Base-by-base conservation (phyloP, 257 asterid genomes). In the Mentha longifolia region DNA sequence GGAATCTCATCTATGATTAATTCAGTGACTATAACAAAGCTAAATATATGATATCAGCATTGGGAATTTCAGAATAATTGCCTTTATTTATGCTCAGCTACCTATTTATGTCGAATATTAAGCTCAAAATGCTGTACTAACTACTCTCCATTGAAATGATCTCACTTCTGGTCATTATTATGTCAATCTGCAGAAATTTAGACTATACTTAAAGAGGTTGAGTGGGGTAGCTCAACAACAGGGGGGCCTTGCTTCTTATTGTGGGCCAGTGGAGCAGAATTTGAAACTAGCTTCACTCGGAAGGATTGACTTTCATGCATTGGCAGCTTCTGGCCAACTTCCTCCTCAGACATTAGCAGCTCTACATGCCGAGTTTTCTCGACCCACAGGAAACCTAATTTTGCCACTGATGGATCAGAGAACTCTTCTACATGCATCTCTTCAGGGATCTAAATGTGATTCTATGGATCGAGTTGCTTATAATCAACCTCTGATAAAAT, bases 171-270 rank as follows among this genome's bases (percentile, higher is more conserved):
- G 41, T 70, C 10, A 69, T 60, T 76, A 14, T 65, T 16, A 49
- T 74, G 65, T 60, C 77, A 57, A 80, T 68, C 59, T 83, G 83
- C 92, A 88, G 97, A 90, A 90, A 80, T 90, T 90, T 74, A 90
- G 97, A 73, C 82, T 86, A 22, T 88, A 86, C 76, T 79, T 90
- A 59, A 90, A 90, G 85, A 85, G 97, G 80, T 70, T 90, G 81
- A 86, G 90, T 81, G 97, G 89, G 76, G 90, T 89, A 64, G 81
- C 87, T 65, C 96, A 89, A 50, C 89, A 81, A 51, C 96, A 85
- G 72, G 88, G 78, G 70, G 88, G 84, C 68, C 80, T 87, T 70
- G 66, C 77, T 73, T 61, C 86, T 25, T 87, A 81, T 65, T 81
- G 89, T 80, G 95, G 89, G 31, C 77, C 89, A 15, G 77, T 84